Base-by-base conservation (phyloP, 75 land plant genomes). In the Isoetes taiwanensis region DNA sequence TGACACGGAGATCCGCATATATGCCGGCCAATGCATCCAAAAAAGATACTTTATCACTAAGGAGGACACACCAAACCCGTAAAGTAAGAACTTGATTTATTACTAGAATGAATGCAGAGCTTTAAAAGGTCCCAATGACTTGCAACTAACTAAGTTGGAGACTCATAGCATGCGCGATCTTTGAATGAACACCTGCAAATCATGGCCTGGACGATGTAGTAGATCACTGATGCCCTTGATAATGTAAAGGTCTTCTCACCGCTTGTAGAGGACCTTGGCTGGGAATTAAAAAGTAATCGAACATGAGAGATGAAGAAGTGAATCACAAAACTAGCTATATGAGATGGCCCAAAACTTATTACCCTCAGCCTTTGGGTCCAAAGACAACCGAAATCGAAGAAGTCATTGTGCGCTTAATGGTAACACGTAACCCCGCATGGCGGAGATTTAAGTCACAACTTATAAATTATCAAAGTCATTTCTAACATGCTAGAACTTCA, bases 1-100 rank as follows among this genome's bases (percentile, higher is more conserved):
- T 46, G 50, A 46, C 50, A n/a, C 50, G 50, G 25, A 46, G 50
- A 5, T 46, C 50, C 6, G 50, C 50, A n/a, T n/a, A 46, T n/a
- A 46, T 5, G 5, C 50, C 23, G 50, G 50, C 50, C 50, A 46
- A n/a, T 46, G 50, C 50, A 46, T 46, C 23, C 50, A 4, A 19
- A 46, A 46, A 6, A 23, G 50, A 19, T n/a, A 46, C 50, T 46
- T 46, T 46, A n/a, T 46, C 50, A 19, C 23, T 46, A 8, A 46
- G 19, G 19, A 46, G 50, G 5, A 46, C 4, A 19, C 50, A 46
- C 50, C 50, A 46, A 19, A 46, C 50, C 50, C 50, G 16, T 5
- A 46, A 46, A n/a, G 25, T 19, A n/a, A 6, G 25, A 6, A 6
- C 16, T 23, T 8, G 16, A 46, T 46, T 46, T 19, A 3, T 3